A percentile compares a stretch with the other conserved stretches of the same genome.
These are phyloP conservation scores for Neofusicoccum ribis DNA, from an alignment of 2,329 filamentous ascomycete species.

Conservation along the genomic window DNA sequence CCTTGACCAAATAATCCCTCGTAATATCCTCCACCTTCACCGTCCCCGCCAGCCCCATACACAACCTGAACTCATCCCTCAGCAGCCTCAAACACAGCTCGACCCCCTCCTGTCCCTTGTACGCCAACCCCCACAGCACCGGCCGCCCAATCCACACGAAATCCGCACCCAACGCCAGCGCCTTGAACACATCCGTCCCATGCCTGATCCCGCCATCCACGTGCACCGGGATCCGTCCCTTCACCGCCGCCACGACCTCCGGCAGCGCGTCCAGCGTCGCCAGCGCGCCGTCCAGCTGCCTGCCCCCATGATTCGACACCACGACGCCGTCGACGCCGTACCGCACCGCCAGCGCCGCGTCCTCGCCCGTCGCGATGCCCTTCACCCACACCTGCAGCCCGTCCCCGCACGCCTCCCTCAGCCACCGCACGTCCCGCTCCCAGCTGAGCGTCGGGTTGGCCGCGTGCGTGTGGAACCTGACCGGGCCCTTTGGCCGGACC, in stretches of 20 bases:
- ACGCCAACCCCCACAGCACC: conserved; percentile 52
- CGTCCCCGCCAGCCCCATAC: conserved; percentile 25
- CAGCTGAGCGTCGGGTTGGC: conserved; percentile 37
- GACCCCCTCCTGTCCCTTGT: conserved; percentile 38
- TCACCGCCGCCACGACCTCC: conserved; percentile 39
- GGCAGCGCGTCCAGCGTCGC: conserved; percentile 53
- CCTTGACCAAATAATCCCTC: not conserved
- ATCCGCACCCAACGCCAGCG: conserved; percentile 53
- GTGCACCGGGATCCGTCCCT: conserved; percentile 55
- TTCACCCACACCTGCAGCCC: conserved; percentile 24
- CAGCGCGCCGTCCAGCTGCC: conserved; percentile 59
- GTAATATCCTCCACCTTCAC: conserved; percentile 5
- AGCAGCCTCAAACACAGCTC: conserved; percentile 34
- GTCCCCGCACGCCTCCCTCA: conserved; percentile 39
- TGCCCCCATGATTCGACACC: conserved; percentile 59
- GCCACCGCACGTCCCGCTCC: conserved; percentile 50
- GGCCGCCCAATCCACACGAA: conserved; percentile 52
- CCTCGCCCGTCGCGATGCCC: conserved; percentile 40
- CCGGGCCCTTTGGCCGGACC: not conserved
- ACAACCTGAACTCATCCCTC: conserved; percentile 24
- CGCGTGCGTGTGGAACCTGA: conserved; percentile 6
- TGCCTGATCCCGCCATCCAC: conserved; percentile 61
- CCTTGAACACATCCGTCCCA: conserved; percentile 65
- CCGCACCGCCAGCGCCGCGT: conserved; percentile 46
- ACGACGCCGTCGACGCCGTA: conserved; percentile 44